Evolutionary conservation across 2,329 filamentous ascomycete species (phyloP).

Genomic region (Aspergillus pseudotamarii): DNA sequence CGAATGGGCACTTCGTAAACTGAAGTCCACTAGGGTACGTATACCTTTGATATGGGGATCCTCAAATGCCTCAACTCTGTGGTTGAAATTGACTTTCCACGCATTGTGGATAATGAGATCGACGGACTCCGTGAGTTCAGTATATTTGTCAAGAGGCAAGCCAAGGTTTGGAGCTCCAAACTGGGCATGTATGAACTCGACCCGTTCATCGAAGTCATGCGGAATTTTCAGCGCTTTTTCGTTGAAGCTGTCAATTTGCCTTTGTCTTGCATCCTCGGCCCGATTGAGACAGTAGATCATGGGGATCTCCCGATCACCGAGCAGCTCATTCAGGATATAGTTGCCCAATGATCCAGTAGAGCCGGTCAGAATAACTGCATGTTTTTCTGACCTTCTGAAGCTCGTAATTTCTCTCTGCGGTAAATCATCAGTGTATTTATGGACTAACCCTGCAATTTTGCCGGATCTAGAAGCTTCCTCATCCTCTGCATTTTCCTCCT

Average conservation of each 20-base stretch:
- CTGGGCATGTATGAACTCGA: slow-evolving; percentile 33
- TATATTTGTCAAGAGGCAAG: slow-evolving; percentile 17
- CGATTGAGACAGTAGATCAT: slow-evolving; percentile 27
- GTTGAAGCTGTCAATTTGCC: not conserved
- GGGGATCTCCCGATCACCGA: slow-evolving; percentile 8
- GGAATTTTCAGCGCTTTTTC: not conserved
- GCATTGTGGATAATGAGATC: slow-evolving; percentile 34
- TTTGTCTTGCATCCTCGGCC: not conserved
- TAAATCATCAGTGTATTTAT: not conserved
- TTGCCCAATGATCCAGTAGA: slow-evolving; percentile 25
- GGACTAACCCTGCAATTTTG: not conserved
- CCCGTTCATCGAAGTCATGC: not conserved
- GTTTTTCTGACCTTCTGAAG: no score
- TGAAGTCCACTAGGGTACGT: slow-evolving; percentile 30
- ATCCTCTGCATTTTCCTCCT: no score
- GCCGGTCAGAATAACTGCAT: slow-evolving; percentile 19
- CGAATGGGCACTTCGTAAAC: not conserved
- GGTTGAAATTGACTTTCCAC: slow-evolving; percentile 38
- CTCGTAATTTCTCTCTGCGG: not conserved
- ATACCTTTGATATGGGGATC: slow-evolving; percentile 29
- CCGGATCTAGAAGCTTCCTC: not conserved
- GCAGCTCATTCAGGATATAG: slow-evolving; percentile 21
- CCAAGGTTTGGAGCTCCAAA: slow-evolving; percentile 23
- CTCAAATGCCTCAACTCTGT: slow-evolving; percentile 26
- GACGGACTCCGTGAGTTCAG: slow-evolving; percentile 14